Percentiles rank a stretch among this genome's conserved stretches.
Conservation (phyloP, 2,329 filamentous ascomycete genomes). For the Talaromyces funiculosus region DNA sequence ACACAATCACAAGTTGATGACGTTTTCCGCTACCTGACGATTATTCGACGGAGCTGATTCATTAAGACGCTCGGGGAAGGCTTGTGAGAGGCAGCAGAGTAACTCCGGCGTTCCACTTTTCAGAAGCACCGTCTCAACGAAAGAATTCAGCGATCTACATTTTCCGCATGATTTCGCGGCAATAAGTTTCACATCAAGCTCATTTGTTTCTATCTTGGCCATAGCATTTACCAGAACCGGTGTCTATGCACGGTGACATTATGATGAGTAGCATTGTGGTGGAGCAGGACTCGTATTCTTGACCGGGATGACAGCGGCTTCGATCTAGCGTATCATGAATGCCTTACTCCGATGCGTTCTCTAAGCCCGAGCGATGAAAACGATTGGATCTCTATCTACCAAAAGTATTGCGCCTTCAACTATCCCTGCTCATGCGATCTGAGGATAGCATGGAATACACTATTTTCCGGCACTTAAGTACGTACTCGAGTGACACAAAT, state of each 20-base stretch:
- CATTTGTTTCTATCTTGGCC: not conserved
- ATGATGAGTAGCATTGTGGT: not conserved
- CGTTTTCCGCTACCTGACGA: not conserved
- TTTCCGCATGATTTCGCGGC: not conserved
- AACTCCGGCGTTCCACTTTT: no score
- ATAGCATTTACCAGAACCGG: not conserved
- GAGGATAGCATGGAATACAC: no score
- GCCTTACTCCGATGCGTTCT: not conserved
- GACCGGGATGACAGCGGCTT: not conserved
- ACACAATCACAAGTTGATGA: not conserved
- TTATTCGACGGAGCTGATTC: not conserved
- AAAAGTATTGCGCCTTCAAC: not conserved
- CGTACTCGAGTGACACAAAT: not conserved
- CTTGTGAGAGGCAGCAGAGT: no score
- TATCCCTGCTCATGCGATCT: no score
- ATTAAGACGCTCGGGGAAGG: not conserved
- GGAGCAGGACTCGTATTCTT: not conserved
- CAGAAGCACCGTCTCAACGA: not conserved
- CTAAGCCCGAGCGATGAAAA: not conserved
- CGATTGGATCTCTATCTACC: not conserved
- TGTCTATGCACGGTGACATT: not conserved
- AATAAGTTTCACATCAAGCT: not conserved
- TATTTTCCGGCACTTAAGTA: not conserved
- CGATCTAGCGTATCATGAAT: not conserved
- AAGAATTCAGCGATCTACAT: not conserved